Percentiles rank a stretch among this genome's conserved stretches.
These are phyloP conservation scores for Colletotrichum lindemuthianum DNA, from an alignment of 2,329 filamentous ascomycete species.

Conservation along the genomic window DNA sequence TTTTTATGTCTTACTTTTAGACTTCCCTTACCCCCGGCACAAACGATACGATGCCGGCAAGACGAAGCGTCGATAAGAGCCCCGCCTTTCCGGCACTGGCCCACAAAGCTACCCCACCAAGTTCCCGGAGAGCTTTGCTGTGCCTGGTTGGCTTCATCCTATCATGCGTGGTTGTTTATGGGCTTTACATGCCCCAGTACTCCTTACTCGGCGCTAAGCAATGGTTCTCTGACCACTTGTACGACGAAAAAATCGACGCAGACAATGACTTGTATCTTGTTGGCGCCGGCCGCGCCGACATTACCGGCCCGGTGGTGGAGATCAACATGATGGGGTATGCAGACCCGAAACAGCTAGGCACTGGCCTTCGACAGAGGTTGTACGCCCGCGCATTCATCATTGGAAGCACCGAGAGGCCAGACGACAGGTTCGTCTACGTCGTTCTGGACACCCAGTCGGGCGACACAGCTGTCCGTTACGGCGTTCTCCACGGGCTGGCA, in stretches of 20 bases:
- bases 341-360: constrained; percentile 79
- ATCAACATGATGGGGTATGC: constrained; percentile 93
- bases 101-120: constrained; percentile 13
- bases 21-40: constrained; percentile 5
- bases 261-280: constrained; percentile 56
- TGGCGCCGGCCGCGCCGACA: constrained; percentile 64
- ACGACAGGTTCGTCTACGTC: constrained; percentile 83
- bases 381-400: constrained; percentile 91
- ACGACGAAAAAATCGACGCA: constrained; percentile 2
- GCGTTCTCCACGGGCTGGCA: constrained; percentile 78
- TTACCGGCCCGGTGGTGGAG: constrained; percentile 81
- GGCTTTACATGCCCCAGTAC: constrained; percentile 7
- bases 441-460: constrained; percentile 88
- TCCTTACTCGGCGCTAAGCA: background rate
- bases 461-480: constrained; percentile 86
- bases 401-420: constrained; percentile 70
- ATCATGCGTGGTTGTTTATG: constrained; percentile 22
- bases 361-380: constrained; percentile 83
- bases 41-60: constrained; percentile 16
- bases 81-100: constrained; percentile 21
- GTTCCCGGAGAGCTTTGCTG: constrained; percentile 22
- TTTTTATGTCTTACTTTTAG: constrained; percentile 16
- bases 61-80: constrained; percentile 27
- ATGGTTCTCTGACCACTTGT: constrained; percentile 5
- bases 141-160: constrained; percentile 25